Evolutionary conservation across 2,329 filamentous ascomycete species (phyloP).

Genomic region (Trichophyton verrucosum): DNA sequence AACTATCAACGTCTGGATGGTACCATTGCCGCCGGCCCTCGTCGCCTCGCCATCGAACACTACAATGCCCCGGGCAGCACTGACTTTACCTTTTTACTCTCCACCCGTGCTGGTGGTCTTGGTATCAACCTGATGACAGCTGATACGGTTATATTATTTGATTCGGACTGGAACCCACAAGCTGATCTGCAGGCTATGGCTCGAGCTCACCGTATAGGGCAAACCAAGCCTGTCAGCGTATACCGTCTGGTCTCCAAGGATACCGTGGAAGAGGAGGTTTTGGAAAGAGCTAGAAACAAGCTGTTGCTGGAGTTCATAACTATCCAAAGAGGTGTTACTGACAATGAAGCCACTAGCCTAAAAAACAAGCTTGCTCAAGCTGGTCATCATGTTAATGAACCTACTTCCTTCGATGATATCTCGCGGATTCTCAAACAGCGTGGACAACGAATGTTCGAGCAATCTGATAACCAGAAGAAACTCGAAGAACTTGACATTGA

Average conservation of each 20-base stretch:
- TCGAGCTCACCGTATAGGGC: constrained; percentile 91
- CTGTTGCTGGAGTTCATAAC: constrained; percentile 94
- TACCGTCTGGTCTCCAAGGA: constrained; percentile 96
- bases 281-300: constrained; percentile 94
- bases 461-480: constrained; percentile 90
- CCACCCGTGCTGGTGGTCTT: constrained; percentile 84
- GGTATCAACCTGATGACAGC: constrained; percentile 95
- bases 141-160: constrained; percentile 87
- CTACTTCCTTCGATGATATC: constrained; percentile 85
- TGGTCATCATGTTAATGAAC: constrained; percentile 52
- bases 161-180: constrained; percentile 97
- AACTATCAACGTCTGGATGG: constrained; percentile 91
- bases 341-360: constrained; percentile 77
- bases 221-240: constrained; percentile 90
- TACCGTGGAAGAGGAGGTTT: constrained; percentile 93
- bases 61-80: constrained; percentile 95
- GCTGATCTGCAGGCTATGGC: constrained; percentile 98
- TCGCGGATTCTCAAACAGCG: constrained; percentile 92
- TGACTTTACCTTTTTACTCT: constrained; percentile 92
- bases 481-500: constrained; percentile 92
- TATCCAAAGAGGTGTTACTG: constrained; percentile 91
- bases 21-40: constrained; percentile 76
- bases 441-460: constrained; percentile 98
- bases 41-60: constrained; percentile 91
- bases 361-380: constrained; percentile 63